A percentile compares a stretch with the other conserved stretches of the same genome.
phyloP scores from a whole-genome alignment of 805 yeast genomes.

The Suhomyces kilbournensis region DNA sequence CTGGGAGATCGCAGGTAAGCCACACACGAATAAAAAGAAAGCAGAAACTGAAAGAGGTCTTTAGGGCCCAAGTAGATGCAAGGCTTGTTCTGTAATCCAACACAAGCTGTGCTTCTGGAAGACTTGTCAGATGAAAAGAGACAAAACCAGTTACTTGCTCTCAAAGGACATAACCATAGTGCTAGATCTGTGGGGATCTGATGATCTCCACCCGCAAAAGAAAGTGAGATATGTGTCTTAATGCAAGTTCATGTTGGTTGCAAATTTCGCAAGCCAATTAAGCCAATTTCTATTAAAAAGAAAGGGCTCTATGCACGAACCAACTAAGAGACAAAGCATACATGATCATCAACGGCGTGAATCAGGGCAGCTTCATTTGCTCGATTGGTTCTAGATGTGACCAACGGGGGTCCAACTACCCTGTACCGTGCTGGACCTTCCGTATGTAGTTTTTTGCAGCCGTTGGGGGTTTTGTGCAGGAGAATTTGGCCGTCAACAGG shows the following conservation, averaged over 20 bases:
- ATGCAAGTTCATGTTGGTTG: conserved; percentile 6
- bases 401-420: not conserved
- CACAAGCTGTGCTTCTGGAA: not conserved
- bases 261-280: not conserved
- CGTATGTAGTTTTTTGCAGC: not conserved
- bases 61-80: not conserved
- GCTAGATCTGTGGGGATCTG: not conserved
- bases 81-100: not conserved
- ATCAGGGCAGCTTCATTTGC: not conserved
- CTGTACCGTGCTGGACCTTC: not conserved
- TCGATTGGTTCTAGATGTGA: not conserved
- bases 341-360: not conserved
- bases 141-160: not conserved
- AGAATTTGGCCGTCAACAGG: not conserved
- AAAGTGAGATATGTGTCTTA: not conserved
- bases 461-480: not conserved
- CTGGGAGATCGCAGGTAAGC: not conserved
- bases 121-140: not conserved
- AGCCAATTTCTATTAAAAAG: not conserved
- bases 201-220: not conserved
- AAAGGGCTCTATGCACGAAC: not conserved
- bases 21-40: not conserved
- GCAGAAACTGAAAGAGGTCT: not conserved
- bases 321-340: not conserved
- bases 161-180: not conserved